Conservation (phyloP, 2,329 filamentous ascomycete species). For the Onygenales sp. region DNA sequence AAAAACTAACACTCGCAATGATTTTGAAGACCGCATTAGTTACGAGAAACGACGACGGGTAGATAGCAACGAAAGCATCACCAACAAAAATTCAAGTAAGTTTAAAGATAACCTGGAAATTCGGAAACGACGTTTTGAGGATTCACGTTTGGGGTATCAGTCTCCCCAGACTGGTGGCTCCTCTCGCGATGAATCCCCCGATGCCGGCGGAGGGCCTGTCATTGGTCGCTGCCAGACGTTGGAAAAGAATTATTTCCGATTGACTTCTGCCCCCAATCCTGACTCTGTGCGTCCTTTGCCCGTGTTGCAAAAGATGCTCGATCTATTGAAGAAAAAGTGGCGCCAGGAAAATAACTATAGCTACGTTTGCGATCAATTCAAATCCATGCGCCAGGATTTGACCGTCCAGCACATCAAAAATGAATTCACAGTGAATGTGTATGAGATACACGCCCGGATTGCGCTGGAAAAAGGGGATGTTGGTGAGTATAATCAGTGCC, state of each 20-base stretch:
- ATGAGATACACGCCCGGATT: slow-evolving; percentile 95
- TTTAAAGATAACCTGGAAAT: slow-evolving; percentile 79
- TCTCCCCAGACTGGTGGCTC: slow-evolving; percentile 27
- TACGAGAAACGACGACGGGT: slow-evolving; percentile 45
- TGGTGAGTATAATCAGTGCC: slow-evolving; percentile 99
- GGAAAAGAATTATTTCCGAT: slow-evolving; percentile 89
- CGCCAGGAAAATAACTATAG: slow-evolving; percentile 84
- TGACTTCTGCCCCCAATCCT: slow-evolving; percentile 82
- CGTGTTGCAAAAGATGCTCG: slow-evolving; percentile 73
- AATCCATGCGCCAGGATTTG: slow-evolving; percentile 93
- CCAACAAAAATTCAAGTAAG: slow-evolving; percentile 63
- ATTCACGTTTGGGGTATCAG: slow-evolving; percentile 32
- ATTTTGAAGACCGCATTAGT: slow-evolving; percentile 67
- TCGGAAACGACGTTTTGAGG: slow-evolving; percentile 77
- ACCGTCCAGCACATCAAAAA: slow-evolving; percentile 96
- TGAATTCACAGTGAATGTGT: slow-evolving; percentile 90
- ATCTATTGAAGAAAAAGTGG: slow-evolving; percentile 91
- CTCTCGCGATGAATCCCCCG: slow-evolving; percentile 39
- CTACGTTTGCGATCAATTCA: slow-evolving; percentile 99
- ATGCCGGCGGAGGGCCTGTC: slow-evolving; percentile 54
- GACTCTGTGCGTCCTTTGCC: slow-evolving; percentile 77
- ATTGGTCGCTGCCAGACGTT: slow-evolving; percentile 74
- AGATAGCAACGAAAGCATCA: slow-evolving; percentile 24
- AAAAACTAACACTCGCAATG: slow-evolving; percentile 52
- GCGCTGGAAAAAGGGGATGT: slow-evolving; percentile 96